A percentile compares a stretch with the other conserved stretches of the same genome.
Evolutionary conservation across 2,329 filamentous ascomycete genomes (phyloP).

Genomic region (Colletotrichum chrysophilum): DNA sequence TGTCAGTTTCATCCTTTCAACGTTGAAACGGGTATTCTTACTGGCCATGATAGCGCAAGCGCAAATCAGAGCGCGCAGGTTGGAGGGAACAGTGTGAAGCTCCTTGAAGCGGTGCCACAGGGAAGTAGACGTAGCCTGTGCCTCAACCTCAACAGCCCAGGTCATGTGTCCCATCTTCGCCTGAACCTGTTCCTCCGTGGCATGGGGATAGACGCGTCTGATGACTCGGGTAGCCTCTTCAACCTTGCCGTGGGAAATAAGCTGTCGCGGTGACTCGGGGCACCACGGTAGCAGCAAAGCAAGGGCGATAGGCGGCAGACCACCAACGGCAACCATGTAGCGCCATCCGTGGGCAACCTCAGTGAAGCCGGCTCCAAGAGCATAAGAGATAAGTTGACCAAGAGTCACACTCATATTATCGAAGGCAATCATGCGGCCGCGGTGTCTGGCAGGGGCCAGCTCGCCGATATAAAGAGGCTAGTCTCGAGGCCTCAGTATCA

Average conservation of each 20-base stretch:
- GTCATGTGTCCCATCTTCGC: constrained; percentile 49
- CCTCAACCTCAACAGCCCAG: constrained; percentile 41
- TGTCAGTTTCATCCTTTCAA: neutral
- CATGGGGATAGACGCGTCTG: constrained; percentile 44
- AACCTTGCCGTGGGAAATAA: constrained; percentile 44
- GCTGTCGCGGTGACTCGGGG: constrained; percentile 54
- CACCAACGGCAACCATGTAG: constrained; percentile 56
- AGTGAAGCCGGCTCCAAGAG: constrained; percentile 44
- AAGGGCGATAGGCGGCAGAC: constrained; percentile 49
- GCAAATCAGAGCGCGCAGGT: constrained; percentile 48
- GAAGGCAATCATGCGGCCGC: constrained; percentile 53
- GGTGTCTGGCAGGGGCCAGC: constrained; percentile 53
- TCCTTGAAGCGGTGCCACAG: constrained; percentile 48
- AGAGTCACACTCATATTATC: constrained; percentile 53
- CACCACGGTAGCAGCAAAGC: constrained; percentile 48
- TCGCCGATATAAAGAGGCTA: constrained; percentile 51
- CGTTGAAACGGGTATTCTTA: neutral
- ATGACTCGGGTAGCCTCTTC: constrained; percentile 47
- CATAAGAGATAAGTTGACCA: constrained; percentile 47
- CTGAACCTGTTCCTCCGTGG: constrained; percentile 45
- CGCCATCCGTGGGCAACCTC: constrained; percentile 52
- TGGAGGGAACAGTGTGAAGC: constrained; percentile 48
- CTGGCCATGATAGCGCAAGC: constrained; percentile 57
- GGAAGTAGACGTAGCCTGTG: constrained; percentile 42
- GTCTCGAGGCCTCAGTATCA: neutral